A percentile compares a stretch with the other conserved stretches of the same genome.
Evolutionary conservation across 2,329 filamentous ascomycete genomes (phyloP).

Genomic region (Aspergillus tanneri): DNA sequence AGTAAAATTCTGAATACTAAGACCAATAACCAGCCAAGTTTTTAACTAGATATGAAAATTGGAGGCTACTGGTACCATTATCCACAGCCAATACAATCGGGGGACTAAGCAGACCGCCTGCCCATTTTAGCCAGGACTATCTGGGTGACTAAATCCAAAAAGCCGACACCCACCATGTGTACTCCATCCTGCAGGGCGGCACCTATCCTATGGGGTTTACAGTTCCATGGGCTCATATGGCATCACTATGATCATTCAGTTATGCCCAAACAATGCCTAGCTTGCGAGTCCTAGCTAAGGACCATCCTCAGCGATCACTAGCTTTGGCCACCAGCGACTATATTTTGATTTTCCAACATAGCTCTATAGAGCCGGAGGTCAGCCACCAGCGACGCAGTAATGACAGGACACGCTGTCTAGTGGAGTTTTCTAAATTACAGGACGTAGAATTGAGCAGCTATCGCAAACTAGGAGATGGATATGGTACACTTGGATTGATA

Average conservation of each 20-base stretch:
- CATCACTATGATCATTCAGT: neutral
- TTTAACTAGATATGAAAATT: too few relatives aligned
- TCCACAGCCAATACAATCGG: too few relatives aligned
- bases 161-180: neutral
- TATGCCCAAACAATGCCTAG: slow-evolving; percentile 47
- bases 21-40: too few relatives aligned
- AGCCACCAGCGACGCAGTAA: slow-evolving; percentile 37
- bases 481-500: slow-evolving; percentile 86
- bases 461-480: slow-evolving; percentile 71
- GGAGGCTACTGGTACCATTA: too few relatives aligned
- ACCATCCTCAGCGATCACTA: slow-evolving; percentile 83
- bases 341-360: slow-evolving; percentile 81
- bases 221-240: neutral
- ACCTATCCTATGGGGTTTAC: neutral
- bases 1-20: too few relatives aligned
- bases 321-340: slow-evolving; percentile 77
- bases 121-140: neutral
- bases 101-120: neutral
- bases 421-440: slow-evolving; percentile 72
- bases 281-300: slow-evolving; percentile 79
- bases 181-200: neutral
- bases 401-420: slow-evolving; percentile 69
- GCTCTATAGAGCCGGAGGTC: slow-evolving; percentile 58
- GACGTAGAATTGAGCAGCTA: slow-evolving; percentile 72
- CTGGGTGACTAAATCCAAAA: too few relatives aligned